A percentile compares a stretch with the other conserved stretches of the same genome.
Evolutionary conservation across 106 monocot genomes (phyloP).

Genomic region (Dactylorhiza incarnata): DNA sequence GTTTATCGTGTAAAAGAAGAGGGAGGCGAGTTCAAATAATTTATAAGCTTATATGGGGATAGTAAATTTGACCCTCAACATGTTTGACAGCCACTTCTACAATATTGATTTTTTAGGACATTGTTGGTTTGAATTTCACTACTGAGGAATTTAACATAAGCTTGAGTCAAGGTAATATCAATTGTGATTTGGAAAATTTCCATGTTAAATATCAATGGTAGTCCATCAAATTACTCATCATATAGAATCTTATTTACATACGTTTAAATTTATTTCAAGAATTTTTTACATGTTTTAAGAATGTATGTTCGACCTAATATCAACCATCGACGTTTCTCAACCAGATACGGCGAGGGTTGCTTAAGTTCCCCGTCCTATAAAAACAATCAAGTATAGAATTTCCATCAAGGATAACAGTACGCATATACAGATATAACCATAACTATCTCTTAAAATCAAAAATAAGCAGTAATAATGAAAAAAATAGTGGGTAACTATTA

Average conservation of each 20-base stretch:
- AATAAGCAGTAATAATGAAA: not conserved
- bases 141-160: too few relatives aligned
- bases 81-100: too few relatives aligned
- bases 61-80: too few relatives aligned
- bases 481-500: not conserved
- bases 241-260: not conserved
- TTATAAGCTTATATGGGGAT: too few relatives aligned
- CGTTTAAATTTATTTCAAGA: not conserved
- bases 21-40: too few relatives aligned
- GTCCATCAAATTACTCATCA: too few relatives aligned
- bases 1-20: too few relatives aligned
- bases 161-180: too few relatives aligned
- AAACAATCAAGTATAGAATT: not conserved
- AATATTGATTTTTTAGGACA: too few relatives aligned
- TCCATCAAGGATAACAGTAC: not conserved
- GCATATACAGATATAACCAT: not conserved
- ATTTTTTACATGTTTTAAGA: not conserved
- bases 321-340: not conserved
- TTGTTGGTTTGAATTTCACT: too few relatives aligned
- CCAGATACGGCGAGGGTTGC: not conserved
- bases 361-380: not conserved
- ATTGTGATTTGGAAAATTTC: too few relatives aligned
- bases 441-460: not conserved
- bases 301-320: not conserved
- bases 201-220: too few relatives aligned